Base-by-base conservation (phyloP, 2,329 filamentous ascomycete species). In the Blumeria graminis region DNA sequence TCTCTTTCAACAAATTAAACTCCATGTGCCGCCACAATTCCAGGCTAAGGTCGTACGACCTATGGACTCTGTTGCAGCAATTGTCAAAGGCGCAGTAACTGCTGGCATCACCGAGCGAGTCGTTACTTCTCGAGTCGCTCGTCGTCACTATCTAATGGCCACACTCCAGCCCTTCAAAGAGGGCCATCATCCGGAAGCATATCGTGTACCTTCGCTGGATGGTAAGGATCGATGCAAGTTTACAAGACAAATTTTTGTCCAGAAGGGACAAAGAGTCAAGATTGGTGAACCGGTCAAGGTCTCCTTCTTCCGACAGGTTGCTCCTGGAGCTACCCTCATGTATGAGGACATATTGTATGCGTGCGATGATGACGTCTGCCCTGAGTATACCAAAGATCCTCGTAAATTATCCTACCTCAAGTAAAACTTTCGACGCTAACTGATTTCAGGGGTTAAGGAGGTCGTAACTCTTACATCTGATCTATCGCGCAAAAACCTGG, bases 141-240 rank as follows among this genome's bases (percentile, higher is more conserved):
- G 92, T 73, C 82, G 92, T 60, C 92, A 98, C 71, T 98, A 98
- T 71, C 86, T 98, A 65, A 96, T 98, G 92, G 92, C 90, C 45
- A 98, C 92, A 1, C 77, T 98, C 35, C 92, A 98, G 68, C 92
- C 92, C 0, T 98, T 98, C 76, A 96, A 96, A 71, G 92, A 96
- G 69, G 92, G 92, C 16, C 93, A 96, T 69, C 92, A 98, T 68
- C 92, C 92, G 10, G 92, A 98, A 69, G 89, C 93, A 55, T 98
- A 96, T 73, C 88, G 92, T 67, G 92, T 96, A 28, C 92, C 92
- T 16, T 94, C 86, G 60, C 77, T 98, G 57, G 92, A 98, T 64
- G 92, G 92, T 65, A 94, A 95, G 69, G 92, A 98, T 66, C 80
- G 92, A 59, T 98, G 92, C 82, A 96, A 96, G 72, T 96, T 96